Evolutionary conservation across 345 rosid species (phyloP).

Genomic region (Leavenworthia alabamica): DNA sequence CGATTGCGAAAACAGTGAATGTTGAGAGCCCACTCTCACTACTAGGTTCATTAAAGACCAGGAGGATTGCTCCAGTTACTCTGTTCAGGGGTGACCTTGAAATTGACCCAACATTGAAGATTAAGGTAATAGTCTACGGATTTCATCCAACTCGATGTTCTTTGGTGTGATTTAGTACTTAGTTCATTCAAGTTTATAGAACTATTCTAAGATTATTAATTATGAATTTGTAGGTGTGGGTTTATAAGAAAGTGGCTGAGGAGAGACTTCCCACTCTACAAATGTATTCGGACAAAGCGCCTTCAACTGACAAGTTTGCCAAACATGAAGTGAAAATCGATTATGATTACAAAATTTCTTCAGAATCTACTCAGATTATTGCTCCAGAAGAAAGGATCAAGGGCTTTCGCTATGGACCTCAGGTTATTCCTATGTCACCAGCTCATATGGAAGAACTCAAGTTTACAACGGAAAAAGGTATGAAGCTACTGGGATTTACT

Average conservation of each 20-base stretch:
- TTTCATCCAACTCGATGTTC: not conserved
- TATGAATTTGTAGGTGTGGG: slow-evolving; percentile 66
- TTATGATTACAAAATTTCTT: slow-evolving; percentile 61
- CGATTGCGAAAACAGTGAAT: slow-evolving; percentile 46
- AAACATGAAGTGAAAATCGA: slow-evolving; percentile 84
- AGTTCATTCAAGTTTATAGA: not conserved
- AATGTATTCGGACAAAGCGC: slow-evolving; percentile 83
- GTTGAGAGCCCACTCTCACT: slow-evolving; percentile 70
- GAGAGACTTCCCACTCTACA: slow-evolving; percentile 86
- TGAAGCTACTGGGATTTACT: slow-evolving; percentile 87
- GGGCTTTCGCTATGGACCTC: slow-evolving; percentile 93
- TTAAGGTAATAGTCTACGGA: slow-evolving; percentile 48
- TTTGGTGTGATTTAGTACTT: not conserved
- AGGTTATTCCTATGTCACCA: slow-evolving; percentile 80
- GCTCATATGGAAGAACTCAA: slow-evolving; percentile 68
- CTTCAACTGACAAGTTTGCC: slow-evolving; percentile 69
- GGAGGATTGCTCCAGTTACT: slow-evolving; percentile 68
- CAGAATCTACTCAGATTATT: slow-evolving; percentile 46
- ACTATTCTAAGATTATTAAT: not conserved
- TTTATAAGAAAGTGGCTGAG: slow-evolving; percentile 84
- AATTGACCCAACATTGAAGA: slow-evolving; percentile 58
- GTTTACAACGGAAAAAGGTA: slow-evolving; percentile 84
- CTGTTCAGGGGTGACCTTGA: slow-evolving; percentile 86
- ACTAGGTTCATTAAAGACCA: slow-evolving; percentile 72
- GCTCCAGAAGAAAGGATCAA: slow-evolving; percentile 95